Evolutionary conservation across 2,329 filamentous ascomycete genomes (phyloP), one percentile per base, ranked within the genome.

Genomic region (Fusarium aywerte): DNA sequence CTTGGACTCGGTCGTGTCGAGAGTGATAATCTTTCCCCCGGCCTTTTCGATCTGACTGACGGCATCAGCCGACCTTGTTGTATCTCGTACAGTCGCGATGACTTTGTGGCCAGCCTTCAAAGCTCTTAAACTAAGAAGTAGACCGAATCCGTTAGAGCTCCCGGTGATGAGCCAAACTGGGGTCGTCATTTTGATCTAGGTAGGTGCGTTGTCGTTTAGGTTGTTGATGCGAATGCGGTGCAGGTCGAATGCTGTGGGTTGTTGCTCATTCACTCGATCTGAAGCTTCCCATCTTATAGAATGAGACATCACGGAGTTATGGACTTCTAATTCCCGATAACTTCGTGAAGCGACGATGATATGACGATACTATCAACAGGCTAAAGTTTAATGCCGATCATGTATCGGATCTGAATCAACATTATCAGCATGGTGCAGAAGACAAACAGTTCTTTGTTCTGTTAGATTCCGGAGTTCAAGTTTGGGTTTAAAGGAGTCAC

Each of bases 1-100:
- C 31, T 72, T 68, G 7, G 68, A 60, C 43, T 73, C 72, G 1
- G 72, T 69, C 53, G 70, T 63, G 38, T 77, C 75, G n/a, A 78
- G 47, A 23, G 74, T 69, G 21, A 77, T 43, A 21, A 77, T 58
- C 15, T 65, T 58, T 7, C 73, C 74, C 10, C 73, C 75, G 6
- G 68, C 72, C 10, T 62, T 44, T 38, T 71, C 57, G 15, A 73
- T 71, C 7, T 52, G 56, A 6, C 50, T 25, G 27, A 71, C 59
- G 3, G 70, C 70, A 13, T 58, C 35, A 7, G 67, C 53, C 4
- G 70, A 68, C 45, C 55, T 63, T 3, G 39, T 29, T 2, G 50
- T 23, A 15, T 70, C 64, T 9, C 70, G 64, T 13, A 73, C 60
- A 10, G 70, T 70, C 2, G 58, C 55, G 11, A 73, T 65, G 12